Conservation (phyloP, 495 filamentous ascomycete genomes). For the Hypoxylon fragiforme region DNA sequence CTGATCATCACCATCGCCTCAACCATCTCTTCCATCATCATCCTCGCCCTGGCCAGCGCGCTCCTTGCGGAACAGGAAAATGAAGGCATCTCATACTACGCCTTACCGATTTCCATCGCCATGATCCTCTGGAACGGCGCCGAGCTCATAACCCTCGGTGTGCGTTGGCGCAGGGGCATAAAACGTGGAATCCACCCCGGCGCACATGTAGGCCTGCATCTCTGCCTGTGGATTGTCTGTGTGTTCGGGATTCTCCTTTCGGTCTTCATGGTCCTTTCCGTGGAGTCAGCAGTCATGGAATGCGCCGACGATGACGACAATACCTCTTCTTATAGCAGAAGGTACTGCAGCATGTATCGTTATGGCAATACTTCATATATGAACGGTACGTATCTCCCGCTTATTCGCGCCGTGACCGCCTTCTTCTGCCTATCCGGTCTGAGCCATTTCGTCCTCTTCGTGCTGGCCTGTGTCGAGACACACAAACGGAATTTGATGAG, state of each 20-base stretch:
- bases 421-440: conserved; percentile 26
- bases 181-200: conserved; percentile 42
- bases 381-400: conserved; percentile 20
- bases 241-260: conserved; percentile 28
- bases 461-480: conserved; percentile 49
- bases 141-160: conserved; percentile 40
- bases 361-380: neutral
- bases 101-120: conserved; percentile 30
- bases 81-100: conserved; percentile 6
- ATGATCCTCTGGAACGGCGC: conserved; percentile 42
- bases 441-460: conserved; percentile 47
- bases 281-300: neutral
- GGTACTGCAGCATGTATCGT: conserved; percentile 22
- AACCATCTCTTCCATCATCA: conserved; percentile 30
- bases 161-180: conserved; percentile 24
- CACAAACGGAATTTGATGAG: conserved; percentile 32
- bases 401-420: conserved; percentile 20
- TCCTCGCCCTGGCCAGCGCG: conserved; percentile 34
- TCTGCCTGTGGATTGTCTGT: conserved; percentile 41
- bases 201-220: conserved; percentile 43
- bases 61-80: conserved; percentile 5
- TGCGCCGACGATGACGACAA: conserved; percentile 15
- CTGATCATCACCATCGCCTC: conserved; percentile 36
- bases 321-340: neutral
- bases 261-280: neutral